These are phyloP conservation scores for Serpula lacrymans DNA, from an alignment of 768 basidiomycete genomes.

Conservation along the genomic window DNA sequence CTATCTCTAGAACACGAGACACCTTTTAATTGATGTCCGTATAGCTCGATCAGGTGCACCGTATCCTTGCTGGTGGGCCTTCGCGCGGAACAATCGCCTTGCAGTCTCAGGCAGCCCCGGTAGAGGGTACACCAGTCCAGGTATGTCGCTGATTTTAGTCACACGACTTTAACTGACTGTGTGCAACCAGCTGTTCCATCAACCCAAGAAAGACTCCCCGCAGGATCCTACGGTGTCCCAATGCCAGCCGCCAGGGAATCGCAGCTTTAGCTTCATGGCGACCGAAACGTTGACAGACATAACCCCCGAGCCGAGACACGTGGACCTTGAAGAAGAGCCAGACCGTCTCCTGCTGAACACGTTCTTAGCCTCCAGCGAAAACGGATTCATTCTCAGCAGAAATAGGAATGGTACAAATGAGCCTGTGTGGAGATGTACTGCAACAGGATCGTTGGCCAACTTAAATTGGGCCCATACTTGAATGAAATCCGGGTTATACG, in stretches of 20 bases:
- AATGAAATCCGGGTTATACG: too few species aligned
- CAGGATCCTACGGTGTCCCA: slow-evolving; percentile 4
- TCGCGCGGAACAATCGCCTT: slow-evolving; percentile 66
- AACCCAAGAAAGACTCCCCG: slow-evolving; percentile 21
- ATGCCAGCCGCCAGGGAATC: slow-evolving; percentile 5
- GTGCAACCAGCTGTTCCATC: slow-evolving; percentile 40
- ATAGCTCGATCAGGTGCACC: slow-evolving; percentile 47
- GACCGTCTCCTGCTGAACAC: slow-evolving; percentile 20
- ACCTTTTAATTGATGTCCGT: too few species aligned
- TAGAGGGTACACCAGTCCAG: slow-evolving; percentile 48
- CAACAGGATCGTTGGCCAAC: slow-evolving; percentile 32
- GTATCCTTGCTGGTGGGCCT: slow-evolving; percentile 69
- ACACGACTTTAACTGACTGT: slow-evolving; percentile 1
- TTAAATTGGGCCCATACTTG: too few species aligned
- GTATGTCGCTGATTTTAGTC: slow-evolving; percentile 27
- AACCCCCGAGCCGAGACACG: neutral
- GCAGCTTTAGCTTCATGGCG: slow-evolving; percentile 21
- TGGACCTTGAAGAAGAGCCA: neutral
- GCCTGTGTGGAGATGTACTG: slow-evolving; percentile 39
- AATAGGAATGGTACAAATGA: slow-evolving; percentile 15
- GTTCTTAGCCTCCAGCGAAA: slow-evolving; percentile 53
- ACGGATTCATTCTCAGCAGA: slow-evolving; percentile 43
- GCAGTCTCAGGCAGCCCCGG: slow-evolving; percentile 48
- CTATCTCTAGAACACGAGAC: neutral
- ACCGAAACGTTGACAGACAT: neutral